Evolutionary conservation across 257 asterid species (phyloP), one percentile per base, ranked within the genome.

Genomic region (Nicotiana obtusifolia): DNA sequence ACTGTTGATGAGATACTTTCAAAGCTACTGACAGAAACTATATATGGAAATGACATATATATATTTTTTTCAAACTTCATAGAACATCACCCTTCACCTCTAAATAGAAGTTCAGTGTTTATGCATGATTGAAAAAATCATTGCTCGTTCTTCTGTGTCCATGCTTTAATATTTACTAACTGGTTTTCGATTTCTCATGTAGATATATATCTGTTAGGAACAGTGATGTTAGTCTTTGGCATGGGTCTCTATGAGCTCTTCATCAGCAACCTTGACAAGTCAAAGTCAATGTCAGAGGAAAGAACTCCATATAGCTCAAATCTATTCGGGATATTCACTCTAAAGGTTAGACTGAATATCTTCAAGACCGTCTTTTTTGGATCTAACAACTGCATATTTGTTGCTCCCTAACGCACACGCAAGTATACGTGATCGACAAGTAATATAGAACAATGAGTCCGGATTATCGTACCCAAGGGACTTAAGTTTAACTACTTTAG

Each of bases 161-260:
- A 4, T 60, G 60, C 10, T 41, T 20, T 31, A 17, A 61, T 54
- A 60, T 41, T 75, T 76, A 28, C 69, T 75, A 60, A 52, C 60
- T 65, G 8, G 19, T 37, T 19, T 35, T 68, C 5, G 54, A 10
- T 77, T 76, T 60, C 57, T 8, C 31, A 33, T 37, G 4, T 76
- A 93, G 98, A 95, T 91, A 92, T 93, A 53, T 95, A 95, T 84
- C 90, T 95, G 41, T 85, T 95, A 61, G 99, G 99, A 78, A 95
- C 99, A 59, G 99, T 95, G 87, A 95, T 95, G 99, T 37, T 95
- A 88, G 98, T 95, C 15, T 95, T 95, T 33, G 99, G 98, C 52
- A 92, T 92, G 97, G 98, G 99, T 64, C 97, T 95, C 4, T 95
- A 95, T 78, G 99, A 95, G 90, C 97, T 95, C 66, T 95, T 95